Percentiles rank a stretch among this genome's conserved stretches.
These are phyloP conservation scores for Ganoderma lingzhi DNA, from an alignment of 1,284 basidiomycete genomes.

Conservation along the genomic window DNA sequence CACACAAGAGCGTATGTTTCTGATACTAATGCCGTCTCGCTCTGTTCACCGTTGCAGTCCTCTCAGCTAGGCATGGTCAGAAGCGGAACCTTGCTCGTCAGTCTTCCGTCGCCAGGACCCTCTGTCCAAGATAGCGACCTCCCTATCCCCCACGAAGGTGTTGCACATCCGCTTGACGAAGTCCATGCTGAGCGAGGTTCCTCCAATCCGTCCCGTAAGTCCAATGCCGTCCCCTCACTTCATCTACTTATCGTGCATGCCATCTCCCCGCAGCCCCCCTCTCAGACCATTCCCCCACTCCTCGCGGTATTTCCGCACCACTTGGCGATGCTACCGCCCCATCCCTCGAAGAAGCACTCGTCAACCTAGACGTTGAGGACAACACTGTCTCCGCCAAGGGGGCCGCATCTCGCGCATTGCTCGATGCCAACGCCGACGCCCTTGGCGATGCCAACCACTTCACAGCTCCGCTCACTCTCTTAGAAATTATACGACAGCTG, in stretches of 20 bases:
- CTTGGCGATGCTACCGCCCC: not conserved
- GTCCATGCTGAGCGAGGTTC: not conserved
- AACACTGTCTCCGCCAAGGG: no score
- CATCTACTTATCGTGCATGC: not conserved
- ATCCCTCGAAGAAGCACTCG: not conserved
- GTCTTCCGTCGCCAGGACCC: not conserved
- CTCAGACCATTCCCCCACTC: not conserved
- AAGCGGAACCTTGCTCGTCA: no score
- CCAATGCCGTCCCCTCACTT: not conserved
- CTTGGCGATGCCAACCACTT: not conserved
- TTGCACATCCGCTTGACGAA: not conserved
- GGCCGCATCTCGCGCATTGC: no score
- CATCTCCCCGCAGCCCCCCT: not conserved
- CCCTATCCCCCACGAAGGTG: not conserved
- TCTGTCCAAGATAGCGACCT: not conserved
- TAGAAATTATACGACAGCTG: no score
- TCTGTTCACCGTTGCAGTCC: no score
- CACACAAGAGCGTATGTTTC: not conserved
- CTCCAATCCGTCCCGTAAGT: not conserved
- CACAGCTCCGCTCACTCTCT: no score
- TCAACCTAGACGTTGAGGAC: no score
- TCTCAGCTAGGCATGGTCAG: no score
- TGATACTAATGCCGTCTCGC: no score
- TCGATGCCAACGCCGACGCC: no score
- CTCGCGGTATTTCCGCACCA: not conserved